phyloP scores from a whole-genome alignment of 2,329 filamentous ascomycete genomes.

The Sporothrix pseudoabietina region DNA sequence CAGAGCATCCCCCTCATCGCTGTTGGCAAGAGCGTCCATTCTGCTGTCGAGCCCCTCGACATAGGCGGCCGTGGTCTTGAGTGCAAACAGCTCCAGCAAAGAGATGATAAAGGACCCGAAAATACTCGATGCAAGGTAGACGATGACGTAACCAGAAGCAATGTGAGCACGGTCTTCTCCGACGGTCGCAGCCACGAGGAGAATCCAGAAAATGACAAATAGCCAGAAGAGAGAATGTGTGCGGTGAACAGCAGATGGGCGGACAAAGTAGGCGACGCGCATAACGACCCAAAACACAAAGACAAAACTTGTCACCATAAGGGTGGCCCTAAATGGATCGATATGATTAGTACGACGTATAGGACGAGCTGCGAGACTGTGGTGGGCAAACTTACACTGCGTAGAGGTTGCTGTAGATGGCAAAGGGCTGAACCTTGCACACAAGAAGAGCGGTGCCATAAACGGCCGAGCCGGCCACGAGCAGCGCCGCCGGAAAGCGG shows the following conservation, averaged over 20 bases:
- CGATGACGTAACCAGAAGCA: constrained; percentile 75
- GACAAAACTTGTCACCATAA: constrained; percentile 81
- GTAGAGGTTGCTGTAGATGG: constrained; percentile 88
- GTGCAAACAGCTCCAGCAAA: constrained; percentile 76
- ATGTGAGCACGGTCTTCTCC: constrained; percentile 74
- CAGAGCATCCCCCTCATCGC: constrained; percentile 41
- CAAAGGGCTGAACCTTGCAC: constrained; percentile 81
- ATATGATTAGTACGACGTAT: not conserved
- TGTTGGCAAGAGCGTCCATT: not conserved
- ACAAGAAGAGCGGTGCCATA: constrained; percentile 74
- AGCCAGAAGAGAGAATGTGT: constrained; percentile 83
- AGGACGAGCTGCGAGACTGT: not conserved
- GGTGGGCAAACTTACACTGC: constrained; percentile 57
- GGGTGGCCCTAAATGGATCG: constrained; percentile 63
- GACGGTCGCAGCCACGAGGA: constrained; percentile 72
- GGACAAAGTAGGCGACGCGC: constrained; percentile 72
- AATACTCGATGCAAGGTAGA: constrained; percentile 75
- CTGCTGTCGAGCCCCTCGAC: constrained; percentile 55
- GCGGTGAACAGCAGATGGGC: constrained; percentile 84
- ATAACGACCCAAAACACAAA: constrained; percentile 81
- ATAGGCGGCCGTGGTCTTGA: constrained; percentile 72
- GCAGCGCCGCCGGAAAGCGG: constrained; percentile 76
- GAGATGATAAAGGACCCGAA: constrained; percentile 75
- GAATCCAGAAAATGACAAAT: constrained; percentile 71
- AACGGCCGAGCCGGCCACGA: constrained; percentile 67